Evolutionary conservation across 305 asterid species (phyloP).

Genomic region (Plantago coronopus): DNA sequence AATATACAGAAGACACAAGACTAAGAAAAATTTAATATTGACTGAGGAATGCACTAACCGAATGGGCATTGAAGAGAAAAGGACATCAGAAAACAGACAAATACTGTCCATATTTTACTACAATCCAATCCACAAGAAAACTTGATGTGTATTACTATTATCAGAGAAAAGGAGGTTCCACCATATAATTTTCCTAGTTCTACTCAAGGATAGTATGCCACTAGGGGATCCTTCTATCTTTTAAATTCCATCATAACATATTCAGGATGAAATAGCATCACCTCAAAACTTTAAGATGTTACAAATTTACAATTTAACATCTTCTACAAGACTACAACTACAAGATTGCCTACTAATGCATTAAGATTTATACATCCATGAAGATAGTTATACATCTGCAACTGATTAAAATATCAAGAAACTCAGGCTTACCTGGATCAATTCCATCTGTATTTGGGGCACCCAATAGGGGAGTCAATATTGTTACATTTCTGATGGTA

Average conservation of each 20-base stretch:
- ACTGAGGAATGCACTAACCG: not conserved
- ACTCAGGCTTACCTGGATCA: conserved; percentile 66
- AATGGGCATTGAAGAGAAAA: not conserved
- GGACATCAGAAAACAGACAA: not conserved
- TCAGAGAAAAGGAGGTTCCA: no score
- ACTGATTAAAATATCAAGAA: conserved; percentile 11
- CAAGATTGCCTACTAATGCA: no score
- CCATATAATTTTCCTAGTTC: no score
- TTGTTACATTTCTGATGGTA: conserved; percentile 64
- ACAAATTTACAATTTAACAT: no score
- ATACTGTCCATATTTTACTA: not conserved
- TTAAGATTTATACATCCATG: not conserved
- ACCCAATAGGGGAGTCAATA: conserved; percentile 73
- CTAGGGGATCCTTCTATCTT: no score
- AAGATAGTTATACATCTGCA: conserved; percentile 6
- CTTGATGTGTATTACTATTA: not conserved
- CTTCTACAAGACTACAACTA: no score
- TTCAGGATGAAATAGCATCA: no score
- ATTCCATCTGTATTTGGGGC: conserved; percentile 97
- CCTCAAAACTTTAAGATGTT: no score
- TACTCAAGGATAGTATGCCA: no score
- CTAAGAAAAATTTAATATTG: not conserved
- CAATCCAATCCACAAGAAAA: not conserved
- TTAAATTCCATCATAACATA: no score
- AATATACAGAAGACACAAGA: not conserved